Base-by-base conservation (phyloP, 768 basidiomycete genomes). In the Lactarius evosmus region DNA sequence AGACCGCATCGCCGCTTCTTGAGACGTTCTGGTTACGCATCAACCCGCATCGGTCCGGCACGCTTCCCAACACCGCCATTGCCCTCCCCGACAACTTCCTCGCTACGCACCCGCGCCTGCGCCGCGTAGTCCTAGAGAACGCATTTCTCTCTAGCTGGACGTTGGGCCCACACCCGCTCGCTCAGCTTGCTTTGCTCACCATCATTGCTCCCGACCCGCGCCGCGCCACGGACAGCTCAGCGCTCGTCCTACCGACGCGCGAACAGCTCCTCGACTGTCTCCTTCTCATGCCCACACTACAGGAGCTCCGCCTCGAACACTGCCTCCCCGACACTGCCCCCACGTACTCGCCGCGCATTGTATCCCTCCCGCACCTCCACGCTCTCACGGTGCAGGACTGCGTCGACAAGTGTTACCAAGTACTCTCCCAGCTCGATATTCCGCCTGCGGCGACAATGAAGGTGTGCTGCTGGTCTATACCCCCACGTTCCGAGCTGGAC, bases 401-500 rank as follows among this genome's bases (percentile, higher is more conserved):
- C 27, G 59, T 65, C 25, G 63, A 65, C 38, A 65, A 55, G 41
- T 65, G 59, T 29, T 41, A 55, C 12, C 59, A 60, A 29, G 32
- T 54, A 4, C 30, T 65, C 36, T 46, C 56, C 36, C 41, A 54
- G 25, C 55, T 65, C 38, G 49, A 52, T 22, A 5, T 65, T 9
- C 54, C 59, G 6, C 25, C 53, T 12, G 16, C 25, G 5, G 8
- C 59, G 19, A 51, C n/a, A 12, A 41, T 65, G 36, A 56, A 33
- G 33, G 38, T 60, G 11, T 52, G 36, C 6, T 65, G 63, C 40
- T 65, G 63, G 58, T 61, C 63, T 38, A 9, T 40, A 29, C 34
- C 25, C 3, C 63, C 63, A 2, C 63, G 32, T 30, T 56, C 63
- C 30, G 63, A 65, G 38, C 50, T 60, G 32, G 63, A 65, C 49